Percentiles rank a stretch among this genome's conserved stretches.
Evolutionary conservation across 148 eudicot species (phyloP).

Genomic region (Amaranthus cruentus): DNA sequence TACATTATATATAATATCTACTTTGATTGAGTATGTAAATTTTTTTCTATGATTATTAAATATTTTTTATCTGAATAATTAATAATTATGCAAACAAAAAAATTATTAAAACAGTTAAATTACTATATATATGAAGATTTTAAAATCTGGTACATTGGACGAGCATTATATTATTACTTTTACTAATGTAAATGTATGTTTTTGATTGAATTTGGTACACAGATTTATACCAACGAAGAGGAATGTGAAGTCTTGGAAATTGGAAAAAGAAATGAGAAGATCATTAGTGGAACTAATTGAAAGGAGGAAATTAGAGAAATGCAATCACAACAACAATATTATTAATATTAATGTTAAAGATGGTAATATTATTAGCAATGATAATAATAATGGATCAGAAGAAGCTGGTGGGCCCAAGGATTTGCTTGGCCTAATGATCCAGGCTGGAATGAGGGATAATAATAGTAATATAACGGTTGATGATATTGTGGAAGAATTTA

Average conservation of each 20-base stretch:
- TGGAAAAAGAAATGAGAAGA: conserved; percentile 69
- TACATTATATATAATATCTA: too few relatives aligned
- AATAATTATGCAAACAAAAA: too few relatives aligned
- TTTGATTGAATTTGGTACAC: not conserved
- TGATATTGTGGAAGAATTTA: conserved; percentile 93
- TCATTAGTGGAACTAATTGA: conserved; percentile 60
- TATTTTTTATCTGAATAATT: too few relatives aligned
- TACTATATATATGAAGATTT: too few relatives aligned
- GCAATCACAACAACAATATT: not conserved
- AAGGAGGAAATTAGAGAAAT: conserved; percentile 30
- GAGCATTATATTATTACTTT: too few relatives aligned
- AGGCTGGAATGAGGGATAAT: conserved; percentile 47
- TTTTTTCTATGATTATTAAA: too few relatives aligned
- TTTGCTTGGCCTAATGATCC: conserved; percentile 80
- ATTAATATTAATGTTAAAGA: not conserved
- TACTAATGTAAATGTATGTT: not conserved
- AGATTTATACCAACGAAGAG: conserved; percentile 76
- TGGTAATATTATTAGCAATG: not conserved
- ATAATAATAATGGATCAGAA: conserved; percentile 10
- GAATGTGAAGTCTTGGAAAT: conserved; percentile 68
- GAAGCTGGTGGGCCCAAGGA: conserved; percentile 55
- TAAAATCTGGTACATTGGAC: too few relatives aligned
- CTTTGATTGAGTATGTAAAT: too few relatives aligned
- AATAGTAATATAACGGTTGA: conserved; percentile 38
- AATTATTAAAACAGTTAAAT: too few relatives aligned